phyloP scores from a whole-genome alignment of 225 moss, liverwort and hornwort genomes.

The Bryoerythrophyllum caledonicum region DNA sequence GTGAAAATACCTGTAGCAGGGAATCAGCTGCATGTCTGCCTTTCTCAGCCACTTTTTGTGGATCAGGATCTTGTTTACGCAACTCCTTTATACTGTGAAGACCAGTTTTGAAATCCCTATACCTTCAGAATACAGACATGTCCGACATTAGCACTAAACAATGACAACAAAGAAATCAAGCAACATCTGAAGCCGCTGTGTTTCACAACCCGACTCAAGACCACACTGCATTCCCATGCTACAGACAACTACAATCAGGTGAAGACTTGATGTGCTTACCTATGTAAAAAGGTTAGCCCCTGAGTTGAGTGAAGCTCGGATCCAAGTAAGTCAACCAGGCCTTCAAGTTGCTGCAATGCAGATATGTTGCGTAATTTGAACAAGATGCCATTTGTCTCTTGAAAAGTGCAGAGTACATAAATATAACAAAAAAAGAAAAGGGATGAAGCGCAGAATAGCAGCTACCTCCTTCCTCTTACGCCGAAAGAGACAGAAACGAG shows the following conservation, averaged over 20 bases:
- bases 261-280: conserved; percentile 31
- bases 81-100: conserved; percentile 73
- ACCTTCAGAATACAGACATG: conserved; percentile 45
- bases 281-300: conserved; percentile 85
- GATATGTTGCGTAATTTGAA: conserved; percentile 10
- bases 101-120: conserved; percentile 87
- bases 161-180: background rate
- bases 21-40: conserved; percentile 82
- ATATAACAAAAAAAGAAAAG: background rate
- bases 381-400: conserved; percentile 16
- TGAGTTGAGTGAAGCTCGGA: conserved; percentile 85
- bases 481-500: conserved; percentile 15
- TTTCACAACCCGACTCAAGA: conserved; percentile 11
- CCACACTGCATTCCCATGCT: background rate
- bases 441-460: conserved; percentile 9
- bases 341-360: conserved; percentile 79
- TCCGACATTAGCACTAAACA: conserved; percentile 14
- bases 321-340: conserved; percentile 87
- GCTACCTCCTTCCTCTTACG: background rate
- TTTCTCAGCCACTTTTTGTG: conserved; percentile 61
- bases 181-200: background rate
- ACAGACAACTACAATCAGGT: conserved; percentile 18
- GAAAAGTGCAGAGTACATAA: background rate
- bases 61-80: conserved; percentile 67
- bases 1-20: conserved; percentile 58